A percentile compares a stretch with the other conserved stretches of the same genome.
Conservation (phyloP, 2,329 filamentous ascomycete species). For the Metarhizium humberi region DNA sequence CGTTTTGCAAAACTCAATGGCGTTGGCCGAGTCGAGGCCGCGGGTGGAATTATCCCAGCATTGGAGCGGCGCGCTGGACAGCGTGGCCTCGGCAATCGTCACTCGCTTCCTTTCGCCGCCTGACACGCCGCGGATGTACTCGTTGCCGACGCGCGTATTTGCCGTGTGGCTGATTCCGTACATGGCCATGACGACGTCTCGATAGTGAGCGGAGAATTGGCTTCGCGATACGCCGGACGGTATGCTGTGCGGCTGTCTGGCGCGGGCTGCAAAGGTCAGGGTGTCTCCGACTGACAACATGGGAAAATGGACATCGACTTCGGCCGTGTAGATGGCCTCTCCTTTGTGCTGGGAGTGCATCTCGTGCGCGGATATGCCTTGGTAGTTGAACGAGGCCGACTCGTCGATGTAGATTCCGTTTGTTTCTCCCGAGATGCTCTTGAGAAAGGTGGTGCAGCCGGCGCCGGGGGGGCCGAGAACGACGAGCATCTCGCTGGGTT, state of each 20-base stretch:
- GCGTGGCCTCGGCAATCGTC: slow-evolving; percentile 58
- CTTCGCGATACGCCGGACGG: too few species aligned
- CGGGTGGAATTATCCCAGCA: slow-evolving; percentile 19
- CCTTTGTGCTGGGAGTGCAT: too few species aligned
- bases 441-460: slow-evolving; percentile 14
- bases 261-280: too few species aligned
- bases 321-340: too few species aligned
- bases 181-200: too few species aligned
- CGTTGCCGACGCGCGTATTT: slow-evolving; percentile 21
- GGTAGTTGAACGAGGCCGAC: slow-evolving; percentile 27
- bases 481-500: too few species aligned
- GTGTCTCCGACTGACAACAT: too few species aligned
- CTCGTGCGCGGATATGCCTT: too few species aligned
- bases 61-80: slow-evolving; percentile 3
- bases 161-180: too few species aligned
- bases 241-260: too few species aligned
- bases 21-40: slow-evolving; percentile 15
- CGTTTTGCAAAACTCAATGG: slow-evolving; percentile 11
- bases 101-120: slow-evolving; percentile 70
- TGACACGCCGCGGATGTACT: slow-evolving; percentile 59
- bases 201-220: too few species aligned
- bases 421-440: neutral
- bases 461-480: slow-evolving; percentile 7
- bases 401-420: neutral
- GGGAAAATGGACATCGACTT: too few species aligned